These are phyloP conservation scores for Termitomyces sp. DNA, from an alignment of 1,284 basidiomycete species.

Conservation along the genomic window DNA sequence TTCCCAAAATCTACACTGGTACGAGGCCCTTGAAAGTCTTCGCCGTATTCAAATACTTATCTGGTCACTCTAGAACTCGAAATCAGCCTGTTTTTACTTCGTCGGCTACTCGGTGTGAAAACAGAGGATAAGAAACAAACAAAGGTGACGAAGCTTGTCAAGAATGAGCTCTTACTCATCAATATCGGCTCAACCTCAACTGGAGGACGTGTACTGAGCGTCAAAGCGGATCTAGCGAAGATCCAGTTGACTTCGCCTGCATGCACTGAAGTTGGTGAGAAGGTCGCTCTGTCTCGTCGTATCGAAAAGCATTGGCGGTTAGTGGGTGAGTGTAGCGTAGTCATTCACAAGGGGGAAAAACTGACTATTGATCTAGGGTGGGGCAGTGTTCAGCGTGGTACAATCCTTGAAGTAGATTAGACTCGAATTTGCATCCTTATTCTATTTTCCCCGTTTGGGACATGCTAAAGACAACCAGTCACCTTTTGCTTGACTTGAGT, in stretches of 20 bases:
- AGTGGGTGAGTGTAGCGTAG: slow-evolving; percentile 51
- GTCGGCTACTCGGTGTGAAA: slow-evolving; percentile 95
- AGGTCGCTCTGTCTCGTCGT: slow-evolving; percentile 87
- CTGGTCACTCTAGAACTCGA: slow-evolving; percentile 60
- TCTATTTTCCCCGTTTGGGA: not conserved
- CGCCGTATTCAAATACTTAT: not conserved
- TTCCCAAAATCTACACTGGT: slow-evolving; percentile 93
- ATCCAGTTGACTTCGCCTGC: slow-evolving; percentile 89
- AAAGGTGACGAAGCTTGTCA: slow-evolving; percentile 88
- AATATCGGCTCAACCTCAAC: slow-evolving; percentile 95
- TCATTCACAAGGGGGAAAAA: not conserved
- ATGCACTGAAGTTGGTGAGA: slow-evolving; percentile 92
- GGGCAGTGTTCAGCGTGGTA: slow-evolving; percentile 50
- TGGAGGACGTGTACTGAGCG: slow-evolving; percentile 85
- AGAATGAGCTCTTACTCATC: slow-evolving; percentile 91
- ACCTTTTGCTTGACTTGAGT: not conserved
- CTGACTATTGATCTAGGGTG: slow-evolving; percentile 31
- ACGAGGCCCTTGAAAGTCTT: slow-evolving; percentile 17
- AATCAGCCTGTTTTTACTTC: slow-evolving; percentile 88
- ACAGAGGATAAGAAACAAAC: slow-evolving; percentile 99
- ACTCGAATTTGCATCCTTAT: slow-evolving; percentile 1
- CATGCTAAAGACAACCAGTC: not conserved
- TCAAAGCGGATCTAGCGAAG: slow-evolving; percentile 91
- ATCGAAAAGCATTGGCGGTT: slow-evolving; percentile 98
- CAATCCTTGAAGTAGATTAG: slow-evolving; percentile 47